A percentile compares a stretch with the other conserved stretches of the same genome.
phyloP scores from a whole-genome alignment of 305 asterid species.

The Fraxinus sp. region DNA sequence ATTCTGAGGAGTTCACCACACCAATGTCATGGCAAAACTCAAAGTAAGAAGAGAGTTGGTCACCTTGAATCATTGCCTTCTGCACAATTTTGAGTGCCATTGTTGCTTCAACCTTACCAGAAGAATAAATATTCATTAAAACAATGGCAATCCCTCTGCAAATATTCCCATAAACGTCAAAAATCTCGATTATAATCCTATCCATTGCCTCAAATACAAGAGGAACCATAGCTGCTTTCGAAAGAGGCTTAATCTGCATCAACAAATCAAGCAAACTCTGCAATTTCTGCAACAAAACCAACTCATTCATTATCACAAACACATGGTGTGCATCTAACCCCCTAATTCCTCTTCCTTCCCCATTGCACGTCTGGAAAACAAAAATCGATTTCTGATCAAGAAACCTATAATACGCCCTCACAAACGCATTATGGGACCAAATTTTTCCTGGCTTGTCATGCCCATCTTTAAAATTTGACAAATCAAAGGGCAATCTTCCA shows the following conservation, averaged over 20 bases:
- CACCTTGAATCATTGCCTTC: slow-evolving; percentile 58
- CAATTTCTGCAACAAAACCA: slow-evolving; percentile 40
- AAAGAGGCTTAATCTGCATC: slow-evolving; percentile 55
- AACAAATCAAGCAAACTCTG: slow-evolving; percentile 58
- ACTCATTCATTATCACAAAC: slow-evolving; percentile 38
- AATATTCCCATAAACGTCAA: slow-evolving; percentile 53
- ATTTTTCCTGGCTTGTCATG: slow-evolving; percentile 24
- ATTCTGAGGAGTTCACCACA: slow-evolving; percentile 41
- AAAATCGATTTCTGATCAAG: slow-evolving; percentile 63
- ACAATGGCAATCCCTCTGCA: slow-evolving; percentile 62
- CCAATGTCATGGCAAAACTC: slow-evolving; percentile 60
- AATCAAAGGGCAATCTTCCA: slow-evolving; percentile 75
- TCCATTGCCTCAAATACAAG: slow-evolving; percentile 70
- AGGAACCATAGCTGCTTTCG: slow-evolving; percentile 37
- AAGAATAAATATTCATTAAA: slow-evolving; percentile 46
- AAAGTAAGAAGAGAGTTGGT: slow-evolving; percentile 50
- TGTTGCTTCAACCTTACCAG: slow-evolving; percentile 47
- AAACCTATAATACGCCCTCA: slow-evolving; percentile 63
- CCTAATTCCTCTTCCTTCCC: slow-evolving; percentile 5
- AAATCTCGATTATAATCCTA: slow-evolving; percentile 51
- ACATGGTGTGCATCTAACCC: neutral
- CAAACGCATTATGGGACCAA: slow-evolving; percentile 53
- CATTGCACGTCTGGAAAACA: slow-evolving; percentile 28
- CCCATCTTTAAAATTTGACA: slow-evolving; percentile 55
- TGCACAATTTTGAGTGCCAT: slow-evolving; percentile 50